These are phyloP conservation scores for Vicia villosa DNA, from an alignment of 306 rosid species.

Conservation along the genomic window DNA sequence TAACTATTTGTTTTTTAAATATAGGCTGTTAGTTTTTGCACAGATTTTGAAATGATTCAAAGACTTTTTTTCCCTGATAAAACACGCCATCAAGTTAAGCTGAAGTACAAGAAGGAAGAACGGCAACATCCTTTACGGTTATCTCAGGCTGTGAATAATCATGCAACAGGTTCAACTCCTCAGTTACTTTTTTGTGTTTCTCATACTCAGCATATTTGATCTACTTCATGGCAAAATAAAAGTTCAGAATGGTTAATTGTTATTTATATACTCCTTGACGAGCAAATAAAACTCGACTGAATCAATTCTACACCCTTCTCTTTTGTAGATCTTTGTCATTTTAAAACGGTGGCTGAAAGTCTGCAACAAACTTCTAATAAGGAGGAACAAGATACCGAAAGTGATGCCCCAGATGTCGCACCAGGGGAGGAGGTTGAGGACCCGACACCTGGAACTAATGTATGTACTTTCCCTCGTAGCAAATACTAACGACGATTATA, in stretches of 20 bases:
- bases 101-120: slow-evolving; percentile 80
- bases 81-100: slow-evolving; percentile 71
- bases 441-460: slow-evolving; percentile 45
- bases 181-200: slow-evolving; percentile 3
- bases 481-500: slow-evolving; percentile 1
- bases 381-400: slow-evolving; percentile 49
- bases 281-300: slow-evolving; percentile 20
- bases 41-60: slow-evolving; percentile 74
- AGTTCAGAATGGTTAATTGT: slow-evolving; percentile 12
- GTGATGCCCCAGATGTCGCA: slow-evolving; percentile 48
- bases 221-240: slow-evolving; percentile 11
- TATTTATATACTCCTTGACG: slow-evolving; percentile 18
- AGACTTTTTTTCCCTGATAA: slow-evolving; percentile 67
- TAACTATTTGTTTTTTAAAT: slow-evolving; percentile 25
- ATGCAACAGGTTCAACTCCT: slow-evolving; percentile 52
- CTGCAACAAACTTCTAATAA: slow-evolving; percentile 60
- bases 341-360: slow-evolving; percentile 51
- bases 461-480: slow-evolving; percentile 39
- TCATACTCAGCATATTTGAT: background rate
- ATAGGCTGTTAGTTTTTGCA: slow-evolving; percentile 72
- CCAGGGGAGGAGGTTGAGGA: slow-evolving; percentile 51
- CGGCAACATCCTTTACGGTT: slow-evolving; percentile 59
- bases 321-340: slow-evolving; percentile 58
- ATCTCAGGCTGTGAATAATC: slow-evolving; percentile 57
- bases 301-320: slow-evolving; percentile 18